Evolutionary conservation across 1,284 basidiomycete species (phyloP).

Genomic region (Melanopsichium pennsylvanicum): DNA sequence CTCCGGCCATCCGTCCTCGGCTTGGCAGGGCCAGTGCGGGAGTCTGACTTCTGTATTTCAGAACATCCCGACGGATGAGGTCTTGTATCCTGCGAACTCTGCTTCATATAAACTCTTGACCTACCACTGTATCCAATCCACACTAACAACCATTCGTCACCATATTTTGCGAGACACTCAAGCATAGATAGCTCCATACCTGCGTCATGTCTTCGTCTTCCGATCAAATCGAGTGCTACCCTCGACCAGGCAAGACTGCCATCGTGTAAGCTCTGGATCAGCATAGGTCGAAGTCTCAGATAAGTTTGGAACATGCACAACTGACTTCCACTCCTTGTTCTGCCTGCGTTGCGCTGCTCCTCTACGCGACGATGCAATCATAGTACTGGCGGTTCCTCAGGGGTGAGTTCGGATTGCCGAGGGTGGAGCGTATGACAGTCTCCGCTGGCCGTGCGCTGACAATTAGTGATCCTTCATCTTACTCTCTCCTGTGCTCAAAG

Average conservation of each 20-base stretch:
- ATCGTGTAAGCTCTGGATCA: slow-evolving; percentile 38
- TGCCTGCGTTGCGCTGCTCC: no score
- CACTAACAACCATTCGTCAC: no score
- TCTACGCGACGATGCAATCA: no score
- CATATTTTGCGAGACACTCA: no score
- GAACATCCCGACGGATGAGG: not conserved
- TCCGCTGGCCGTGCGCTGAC: no score
- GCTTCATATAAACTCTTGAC: not conserved
- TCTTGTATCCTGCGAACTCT: not conserved
- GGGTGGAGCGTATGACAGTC: no score
- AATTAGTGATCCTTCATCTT: not conserved
- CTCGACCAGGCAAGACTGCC: slow-evolving; percentile 48
- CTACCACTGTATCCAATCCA: not conserved
- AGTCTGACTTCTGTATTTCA: not conserved
- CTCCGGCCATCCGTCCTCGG: slow-evolving; percentile 12
- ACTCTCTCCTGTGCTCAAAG: slow-evolving; percentile 2
- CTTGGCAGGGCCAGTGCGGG: not conserved
- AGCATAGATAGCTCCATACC: no score
- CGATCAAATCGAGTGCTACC: slow-evolving; percentile 38
- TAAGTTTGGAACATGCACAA: no score
- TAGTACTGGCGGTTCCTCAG: slow-evolving; percentile 46
- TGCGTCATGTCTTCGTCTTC: slow-evolving; percentile 19
- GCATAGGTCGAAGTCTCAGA: no score
- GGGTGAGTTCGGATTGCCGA: slow-evolving; percentile 32
- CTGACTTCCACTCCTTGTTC: no score